These are phyloP conservation scores for Lentinula novae-zelandiae DNA, from an alignment of 1,284 basidiomycete genomes.

Conservation along the genomic window DNA sequence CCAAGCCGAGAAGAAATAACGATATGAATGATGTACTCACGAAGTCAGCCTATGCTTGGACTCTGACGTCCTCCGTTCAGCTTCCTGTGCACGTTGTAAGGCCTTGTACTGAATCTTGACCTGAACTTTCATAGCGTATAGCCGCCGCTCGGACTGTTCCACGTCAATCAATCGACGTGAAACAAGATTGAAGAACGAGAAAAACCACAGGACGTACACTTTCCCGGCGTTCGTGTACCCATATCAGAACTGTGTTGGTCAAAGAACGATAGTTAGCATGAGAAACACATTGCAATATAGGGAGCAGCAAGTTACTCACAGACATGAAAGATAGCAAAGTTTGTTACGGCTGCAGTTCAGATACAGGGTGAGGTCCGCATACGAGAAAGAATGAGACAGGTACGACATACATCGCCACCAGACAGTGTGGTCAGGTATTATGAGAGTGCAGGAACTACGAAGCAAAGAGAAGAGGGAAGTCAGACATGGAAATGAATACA, in stretches of 20 bases:
- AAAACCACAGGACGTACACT: slow-evolving; percentile 1
- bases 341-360: slow-evolving; percentile 36
- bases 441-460: slow-evolving; percentile 34
- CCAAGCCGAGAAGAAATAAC: slow-evolving; percentile 17
- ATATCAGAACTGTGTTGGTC: slow-evolving; percentile 7
- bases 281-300: neutral
- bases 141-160: slow-evolving; percentile 10
- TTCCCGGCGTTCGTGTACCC: slow-evolving; percentile 12
- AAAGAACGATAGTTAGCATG: neutral
- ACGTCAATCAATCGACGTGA: neutral
- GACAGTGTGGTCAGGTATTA: slow-evolving; percentile 38
- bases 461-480: neutral
- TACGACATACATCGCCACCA: slow-evolving; percentile 39
- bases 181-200: neutral
- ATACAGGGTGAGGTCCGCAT: neutral
- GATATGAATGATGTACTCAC: slow-evolving; percentile 37
- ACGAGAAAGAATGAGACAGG: neutral
- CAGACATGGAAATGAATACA: neutral
- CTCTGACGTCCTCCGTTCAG: slow-evolving; percentile 67
- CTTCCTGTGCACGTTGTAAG: slow-evolving; percentile 51
- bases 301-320: slow-evolving; percentile 19
- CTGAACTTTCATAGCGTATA: slow-evolving; percentile 11
- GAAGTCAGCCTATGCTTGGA: slow-evolving; percentile 70
- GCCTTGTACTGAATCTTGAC: slow-evolving; percentile 16
- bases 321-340: slow-evolving; percentile 49